Conservation (phyloP, 2,329 filamentous ascomycete species). For the Truncatella angustata region DNA sequence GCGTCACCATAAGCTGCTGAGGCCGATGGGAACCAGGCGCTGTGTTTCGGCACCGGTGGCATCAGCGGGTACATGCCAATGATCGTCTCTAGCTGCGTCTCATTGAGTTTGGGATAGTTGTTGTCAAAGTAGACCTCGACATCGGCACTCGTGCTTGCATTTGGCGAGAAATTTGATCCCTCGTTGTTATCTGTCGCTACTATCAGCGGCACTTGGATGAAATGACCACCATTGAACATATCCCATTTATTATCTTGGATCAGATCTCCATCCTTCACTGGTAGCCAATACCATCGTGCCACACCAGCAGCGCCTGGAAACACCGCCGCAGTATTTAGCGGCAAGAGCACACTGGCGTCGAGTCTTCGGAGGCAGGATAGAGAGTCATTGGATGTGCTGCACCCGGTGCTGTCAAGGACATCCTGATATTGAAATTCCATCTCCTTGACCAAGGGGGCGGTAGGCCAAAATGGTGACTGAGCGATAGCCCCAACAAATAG, state of each 20-base stretch:
- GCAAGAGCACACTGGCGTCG: slow-evolving; percentile 34
- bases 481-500: slow-evolving; percentile 46
- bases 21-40: slow-evolving; percentile 35
- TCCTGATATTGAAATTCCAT: slow-evolving; percentile 47
- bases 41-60: slow-evolving; percentile 34
- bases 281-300: slow-evolving; percentile 45
- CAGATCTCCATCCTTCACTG: slow-evolving; percentile 40
- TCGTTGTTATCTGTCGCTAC: slow-evolving; percentile 58
- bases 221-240: slow-evolving; percentile 41
- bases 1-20: slow-evolving; percentile 45
- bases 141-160: slow-evolving; percentile 39
- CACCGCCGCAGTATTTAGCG: slow-evolving; percentile 36
- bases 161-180: slow-evolving; percentile 54
- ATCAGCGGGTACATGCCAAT: slow-evolving; percentile 36
- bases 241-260: slow-evolving; percentile 45
- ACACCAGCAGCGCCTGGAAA: slow-evolving; percentile 23
- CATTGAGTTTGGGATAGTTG: slow-evolving; percentile 40
- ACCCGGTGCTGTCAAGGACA: slow-evolving; percentile 37
- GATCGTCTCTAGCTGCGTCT: slow-evolving; percentile 48
- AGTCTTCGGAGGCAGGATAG: slow-evolving; percentile 42
- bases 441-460: slow-evolving; percentile 37
- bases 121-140: slow-evolving; percentile 43
- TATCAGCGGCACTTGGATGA: slow-evolving; percentile 49
- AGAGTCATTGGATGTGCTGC: slow-evolving; percentile 27
- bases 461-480: slow-evolving; percentile 45